Evolutionary conservation across 495 filamentous ascomycete species (phyloP).

Genomic region (Aspergillus indologenus): DNA sequence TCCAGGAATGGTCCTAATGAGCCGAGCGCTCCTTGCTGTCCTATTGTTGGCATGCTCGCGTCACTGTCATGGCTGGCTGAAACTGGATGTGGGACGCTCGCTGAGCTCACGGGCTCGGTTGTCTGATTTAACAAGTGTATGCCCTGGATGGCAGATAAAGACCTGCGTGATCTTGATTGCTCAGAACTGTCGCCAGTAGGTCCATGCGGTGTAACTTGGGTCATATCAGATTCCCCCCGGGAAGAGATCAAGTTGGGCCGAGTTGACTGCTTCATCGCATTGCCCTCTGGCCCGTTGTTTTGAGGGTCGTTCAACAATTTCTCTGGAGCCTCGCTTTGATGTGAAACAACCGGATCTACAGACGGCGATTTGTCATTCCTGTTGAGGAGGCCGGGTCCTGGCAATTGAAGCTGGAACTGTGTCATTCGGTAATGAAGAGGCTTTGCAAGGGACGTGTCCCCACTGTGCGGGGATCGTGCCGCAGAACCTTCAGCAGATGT

Average conservation of each 20-base stretch:
- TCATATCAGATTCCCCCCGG: slow-evolving; percentile 4
- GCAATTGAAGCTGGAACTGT: slow-evolving; percentile 26
- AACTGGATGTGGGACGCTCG: slow-evolving; percentile 7
- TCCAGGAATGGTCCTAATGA: slow-evolving; percentile 28
- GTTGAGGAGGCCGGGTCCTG: slow-evolving; percentile 6
- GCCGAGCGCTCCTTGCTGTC: slow-evolving; percentile 23
- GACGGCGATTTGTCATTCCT: slow-evolving; percentile 10
- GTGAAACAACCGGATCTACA: background rate
- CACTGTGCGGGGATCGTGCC: background rate
- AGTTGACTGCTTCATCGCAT: background rate
- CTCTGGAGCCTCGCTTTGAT: background rate
- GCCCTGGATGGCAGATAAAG: background rate
- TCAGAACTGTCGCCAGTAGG: slow-evolving; percentile 14
- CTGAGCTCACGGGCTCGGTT: background rate
- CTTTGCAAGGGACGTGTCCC: slow-evolving; percentile 2
- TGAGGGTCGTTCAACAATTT: background rate
- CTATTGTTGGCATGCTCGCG: slow-evolving; percentile 21
- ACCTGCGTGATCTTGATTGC: slow-evolving; percentile 11
- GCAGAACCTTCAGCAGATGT: slow-evolving; percentile 1
- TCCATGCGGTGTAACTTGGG: slow-evolving; percentile 6
- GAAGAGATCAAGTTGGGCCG: background rate
- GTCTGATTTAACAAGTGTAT: slow-evolving; percentile 6
- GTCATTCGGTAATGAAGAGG: slow-evolving; percentile 19
- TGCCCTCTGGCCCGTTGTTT: background rate
- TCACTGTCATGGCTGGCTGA: slow-evolving; percentile 17